Evolutionary conservation across 257 asterid genomes (phyloP).

Genomic region (Hygrophila difformis): DNA sequence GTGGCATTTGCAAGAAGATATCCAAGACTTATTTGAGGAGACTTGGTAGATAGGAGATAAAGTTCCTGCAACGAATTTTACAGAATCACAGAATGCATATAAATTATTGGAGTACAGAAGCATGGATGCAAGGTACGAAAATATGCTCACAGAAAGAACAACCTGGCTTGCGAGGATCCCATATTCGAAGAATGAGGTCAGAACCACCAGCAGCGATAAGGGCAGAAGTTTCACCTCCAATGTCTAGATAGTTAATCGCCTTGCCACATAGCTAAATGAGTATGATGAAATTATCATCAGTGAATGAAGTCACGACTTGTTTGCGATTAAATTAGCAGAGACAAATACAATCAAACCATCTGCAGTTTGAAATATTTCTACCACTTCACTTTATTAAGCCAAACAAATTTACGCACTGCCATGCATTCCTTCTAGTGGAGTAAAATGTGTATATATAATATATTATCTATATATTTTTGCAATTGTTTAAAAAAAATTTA

Average conservation of each 20-base stretch:
- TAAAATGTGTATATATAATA: no score
- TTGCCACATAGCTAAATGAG: conserved; percentile 56
- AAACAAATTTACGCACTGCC: no score
- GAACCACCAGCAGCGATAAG: conserved; percentile 83
- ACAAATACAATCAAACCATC: neutral
- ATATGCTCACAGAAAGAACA: conserved; percentile 19
- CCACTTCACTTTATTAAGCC: neutral
- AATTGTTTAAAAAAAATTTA: no score
- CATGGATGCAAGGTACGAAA: neutral
- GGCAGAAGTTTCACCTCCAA: conserved; percentile 92
- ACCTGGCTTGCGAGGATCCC: conserved; percentile 99
- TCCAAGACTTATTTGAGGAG: conserved; percentile 85
- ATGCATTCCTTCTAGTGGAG: no score
- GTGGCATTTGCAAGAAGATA: conserved; percentile 97
- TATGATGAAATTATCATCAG: no score
- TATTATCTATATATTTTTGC: no score
- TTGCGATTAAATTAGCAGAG: no score
- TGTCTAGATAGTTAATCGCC: conserved; percentile 70
- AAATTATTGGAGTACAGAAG: neutral
- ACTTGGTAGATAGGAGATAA: conserved; percentile 71
- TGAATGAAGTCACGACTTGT: neutral
- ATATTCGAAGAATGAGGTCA: conserved; percentile 74
- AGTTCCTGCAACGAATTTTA: conserved; percentile 41
- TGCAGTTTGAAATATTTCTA: neutral
- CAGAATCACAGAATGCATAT: neutral